Conservation (phyloP, 2,329 filamentous ascomycete genomes). For the Cladophialophora yegresii region DNA sequence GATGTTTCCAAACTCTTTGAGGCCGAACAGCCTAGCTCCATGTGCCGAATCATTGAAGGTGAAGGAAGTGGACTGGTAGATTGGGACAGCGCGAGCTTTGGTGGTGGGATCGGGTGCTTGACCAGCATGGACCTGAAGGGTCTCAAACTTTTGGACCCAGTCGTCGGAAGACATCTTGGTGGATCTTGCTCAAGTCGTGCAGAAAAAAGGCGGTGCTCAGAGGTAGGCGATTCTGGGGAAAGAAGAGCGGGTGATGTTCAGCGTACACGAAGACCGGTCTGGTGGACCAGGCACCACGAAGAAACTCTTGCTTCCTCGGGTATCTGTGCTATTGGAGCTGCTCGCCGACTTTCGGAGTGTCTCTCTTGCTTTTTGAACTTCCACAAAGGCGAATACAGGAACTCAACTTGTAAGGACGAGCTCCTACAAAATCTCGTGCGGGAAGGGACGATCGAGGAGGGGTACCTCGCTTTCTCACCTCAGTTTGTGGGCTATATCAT, state of each 20-base stretch:
- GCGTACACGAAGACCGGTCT: too few species aligned
- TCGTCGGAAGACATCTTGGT: conserved; percentile 43
- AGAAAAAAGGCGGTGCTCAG: not conserved
- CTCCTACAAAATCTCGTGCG: not conserved
- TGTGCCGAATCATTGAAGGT: conserved; percentile 96
- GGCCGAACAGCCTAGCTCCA: conserved; percentile 88
- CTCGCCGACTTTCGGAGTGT: not conserved
- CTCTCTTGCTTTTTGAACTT: not conserved
- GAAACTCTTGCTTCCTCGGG: not conserved
- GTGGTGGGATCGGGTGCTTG: conserved; percentile 78
- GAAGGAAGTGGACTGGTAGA: conserved; percentile 93
- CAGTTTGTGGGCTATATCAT: not conserved
- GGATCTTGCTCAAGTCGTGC: not conserved
- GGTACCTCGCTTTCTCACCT: conserved; percentile 2
- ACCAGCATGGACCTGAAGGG: conserved; percentile 80
- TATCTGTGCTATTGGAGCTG: not conserved
- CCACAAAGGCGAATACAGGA: not conserved
- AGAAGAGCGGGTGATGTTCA: not conserved
- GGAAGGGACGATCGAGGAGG: not conserved
- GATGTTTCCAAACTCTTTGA: conserved; percentile 97
- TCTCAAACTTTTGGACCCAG: conserved; percentile 67
- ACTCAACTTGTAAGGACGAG: not conserved
- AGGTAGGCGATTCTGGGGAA: not conserved
- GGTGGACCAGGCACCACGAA: not conserved
- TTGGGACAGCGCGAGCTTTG: conserved; percentile 87